These are phyloP conservation scores for Macadamia integrifolia DNA, from an alignment of 164 flowering plant species.

Conservation along the genomic window DNA sequence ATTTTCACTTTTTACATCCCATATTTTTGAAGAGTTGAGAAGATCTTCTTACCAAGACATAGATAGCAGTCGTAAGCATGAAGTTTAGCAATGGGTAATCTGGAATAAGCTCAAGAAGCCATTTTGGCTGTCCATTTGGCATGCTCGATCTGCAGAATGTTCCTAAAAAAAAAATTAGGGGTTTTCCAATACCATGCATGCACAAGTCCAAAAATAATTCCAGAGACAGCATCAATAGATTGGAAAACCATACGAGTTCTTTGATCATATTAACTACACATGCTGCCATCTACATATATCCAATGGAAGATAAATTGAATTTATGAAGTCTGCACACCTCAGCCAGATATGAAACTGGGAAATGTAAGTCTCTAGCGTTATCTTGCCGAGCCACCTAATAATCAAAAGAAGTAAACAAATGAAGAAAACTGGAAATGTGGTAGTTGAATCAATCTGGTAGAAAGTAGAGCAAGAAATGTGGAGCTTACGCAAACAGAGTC, in stretches of 20 bases:
- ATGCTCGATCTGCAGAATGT: slow-evolving; percentile 57
- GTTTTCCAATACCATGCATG: too few relatives aligned
- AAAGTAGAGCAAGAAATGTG: neutral
- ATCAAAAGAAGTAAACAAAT: slow-evolving; percentile 6
- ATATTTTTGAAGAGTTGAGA: neutral
- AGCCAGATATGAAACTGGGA: slow-evolving; percentile 99
- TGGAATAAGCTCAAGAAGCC: slow-evolving; percentile 86
- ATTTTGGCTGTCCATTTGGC: slow-evolving; percentile 95
- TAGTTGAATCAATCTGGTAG: neutral
- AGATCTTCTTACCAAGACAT: slow-evolving; percentile 52
- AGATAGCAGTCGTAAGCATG: slow-evolving; percentile 90
- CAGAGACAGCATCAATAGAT: too few relatives aligned
- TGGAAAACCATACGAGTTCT: too few relatives aligned
- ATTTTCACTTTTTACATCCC: neutral
- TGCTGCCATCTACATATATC: neutral
- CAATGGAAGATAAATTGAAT: neutral
- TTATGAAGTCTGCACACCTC: slow-evolving; percentile 45
- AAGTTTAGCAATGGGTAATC: slow-evolving; percentile 86
- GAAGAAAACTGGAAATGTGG: neutral
- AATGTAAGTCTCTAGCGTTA: slow-evolving; percentile 95
- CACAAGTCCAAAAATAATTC: neutral
- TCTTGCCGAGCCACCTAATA: slow-evolving; percentile 96
- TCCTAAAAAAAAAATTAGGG: neutral
- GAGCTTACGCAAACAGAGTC: slow-evolving; percentile 92
- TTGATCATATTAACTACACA: neutral